Conservation (phyloP, 345 rosid species). For the Brassica nigra region DNA sequence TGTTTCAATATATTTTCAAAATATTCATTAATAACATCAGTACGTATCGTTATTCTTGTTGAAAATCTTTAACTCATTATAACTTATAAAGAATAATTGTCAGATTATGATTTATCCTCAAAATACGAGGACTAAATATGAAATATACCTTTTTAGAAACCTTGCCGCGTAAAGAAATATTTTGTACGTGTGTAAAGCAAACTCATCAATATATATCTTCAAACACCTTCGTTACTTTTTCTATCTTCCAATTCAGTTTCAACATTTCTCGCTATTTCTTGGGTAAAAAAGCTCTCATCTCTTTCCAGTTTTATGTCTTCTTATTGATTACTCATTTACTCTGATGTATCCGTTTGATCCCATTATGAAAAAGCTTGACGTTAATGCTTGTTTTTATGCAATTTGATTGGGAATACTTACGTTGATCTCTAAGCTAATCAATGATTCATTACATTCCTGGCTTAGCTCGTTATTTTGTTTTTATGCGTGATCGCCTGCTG, state of each 20-base stretch:
- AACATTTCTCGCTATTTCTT: conserved; percentile 9
- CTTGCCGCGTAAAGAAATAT: conserved; percentile 28
- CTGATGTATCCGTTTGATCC: neutral
- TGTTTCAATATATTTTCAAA: neutral
- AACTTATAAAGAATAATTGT: neutral
- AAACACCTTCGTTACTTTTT: neutral
- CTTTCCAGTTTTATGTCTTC: neutral
- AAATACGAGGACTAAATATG: conserved; percentile 8
- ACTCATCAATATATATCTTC: conserved; percentile 13
- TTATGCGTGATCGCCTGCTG: neutral
- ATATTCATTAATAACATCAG: neutral
- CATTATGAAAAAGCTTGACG: neutral
- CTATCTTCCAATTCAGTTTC: conserved; percentile 19
- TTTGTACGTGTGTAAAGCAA: conserved; percentile 10
- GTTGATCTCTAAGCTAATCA: conserved; percentile 17
- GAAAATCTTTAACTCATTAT: neutral
- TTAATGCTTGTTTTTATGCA: neutral
- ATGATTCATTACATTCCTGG: neutral
- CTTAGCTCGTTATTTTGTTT: conserved; percentile 5
- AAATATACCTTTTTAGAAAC: conserved; percentile 14
- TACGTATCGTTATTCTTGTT: neutral
- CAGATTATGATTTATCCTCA: neutral
- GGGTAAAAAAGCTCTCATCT: conserved; percentile 16
- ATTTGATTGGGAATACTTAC: conserved; percentile 5
- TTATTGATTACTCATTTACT: neutral